Conservation (phyloP, 225 moss, liverwort and hornwort species). For the Marchantia paleacea region DNA sequence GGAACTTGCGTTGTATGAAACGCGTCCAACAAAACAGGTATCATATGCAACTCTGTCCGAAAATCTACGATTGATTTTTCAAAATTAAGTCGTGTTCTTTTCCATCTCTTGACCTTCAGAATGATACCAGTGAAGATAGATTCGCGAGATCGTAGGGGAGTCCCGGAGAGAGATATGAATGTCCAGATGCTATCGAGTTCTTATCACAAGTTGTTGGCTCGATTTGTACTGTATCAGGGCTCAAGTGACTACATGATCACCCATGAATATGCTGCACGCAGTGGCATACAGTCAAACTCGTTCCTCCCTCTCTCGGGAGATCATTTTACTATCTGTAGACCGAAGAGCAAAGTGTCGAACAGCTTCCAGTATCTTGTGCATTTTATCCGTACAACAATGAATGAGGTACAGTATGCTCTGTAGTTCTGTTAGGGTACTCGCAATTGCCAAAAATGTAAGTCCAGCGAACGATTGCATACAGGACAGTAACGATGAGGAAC, state of each 20-base stretch:
- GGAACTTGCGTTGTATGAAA: constrained; percentile 19
- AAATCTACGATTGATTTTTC: too few species aligned
- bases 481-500: too few species aligned
- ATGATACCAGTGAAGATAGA: not conserved
- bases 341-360: constrained; percentile 7
- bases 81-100: too few species aligned
- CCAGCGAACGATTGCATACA: too few species aligned
- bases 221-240: not conserved
- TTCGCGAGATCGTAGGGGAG: not conserved
- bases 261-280: not conserved
- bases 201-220: not conserved
- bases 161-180: too few species aligned
- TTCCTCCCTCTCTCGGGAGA: constrained; percentile 10
- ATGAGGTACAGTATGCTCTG: not conserved
- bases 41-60: too few species aligned
- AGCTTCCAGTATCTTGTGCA: constrained; percentile 15
- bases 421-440: not conserved
- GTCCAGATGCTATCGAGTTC: not conserved
- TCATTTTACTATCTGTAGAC: constrained; percentile 12
- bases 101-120: not conserved
- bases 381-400: constrained; percentile 7
- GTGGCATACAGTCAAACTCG: constrained; percentile 2
- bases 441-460: too few species aligned
- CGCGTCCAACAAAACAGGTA: constrained; percentile 4
- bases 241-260: not conserved